These are phyloP conservation scores for Tricladium varicosporioides DNA, from an alignment of 2,329 filamentous ascomycete genomes.

Conservation along the genomic window DNA sequence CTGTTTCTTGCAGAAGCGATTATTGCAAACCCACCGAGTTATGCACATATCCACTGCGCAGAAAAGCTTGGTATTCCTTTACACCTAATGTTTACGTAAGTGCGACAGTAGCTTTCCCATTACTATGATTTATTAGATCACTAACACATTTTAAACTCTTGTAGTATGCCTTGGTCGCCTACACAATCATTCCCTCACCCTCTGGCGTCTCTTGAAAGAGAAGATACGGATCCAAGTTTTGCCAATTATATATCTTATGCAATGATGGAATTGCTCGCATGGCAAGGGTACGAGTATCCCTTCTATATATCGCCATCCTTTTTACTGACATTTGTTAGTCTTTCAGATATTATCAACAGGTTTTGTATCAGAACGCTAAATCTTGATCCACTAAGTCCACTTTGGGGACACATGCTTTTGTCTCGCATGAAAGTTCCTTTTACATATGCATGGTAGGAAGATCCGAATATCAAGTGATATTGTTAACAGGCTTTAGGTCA, in stretches of 20 bases:
- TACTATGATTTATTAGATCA: conserved; percentile 56
- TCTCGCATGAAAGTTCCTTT: conserved; percentile 72
- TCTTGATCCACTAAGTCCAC: conserved; percentile 69
- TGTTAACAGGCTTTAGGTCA: conserved; percentile 14
- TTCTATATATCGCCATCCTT: not conserved
- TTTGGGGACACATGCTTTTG: conserved; percentile 72
- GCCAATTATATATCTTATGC: conserved; percentile 67
- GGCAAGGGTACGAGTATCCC: conserved; percentile 63
- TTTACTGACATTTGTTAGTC: conserved; percentile 19
- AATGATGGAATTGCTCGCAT: conserved; percentile 67
- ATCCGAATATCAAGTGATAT: not conserved
- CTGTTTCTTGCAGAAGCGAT: conserved; percentile 71
- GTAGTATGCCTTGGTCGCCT: conserved; percentile 27
- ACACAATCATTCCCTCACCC: conserved; percentile 24
- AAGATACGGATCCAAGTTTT: conserved; percentile 54
- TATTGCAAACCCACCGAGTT: conserved; percentile 77
- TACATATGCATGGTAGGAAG: conserved; percentile 64
- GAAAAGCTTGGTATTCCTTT: conserved; percentile 74
- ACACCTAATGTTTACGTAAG: conserved; percentile 82
- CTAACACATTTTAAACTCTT: not conserved
- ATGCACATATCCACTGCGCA: conserved; percentile 75
- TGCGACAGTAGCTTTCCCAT: conserved; percentile 66
- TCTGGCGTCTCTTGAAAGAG: conserved; percentile 17
- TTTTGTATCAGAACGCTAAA: conserved; percentile 67
- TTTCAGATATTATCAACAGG: conserved; percentile 74